Percentiles rank a stretch among this genome's conserved stretches.
Evolutionary conservation across 2,329 filamentous ascomycete genomes (phyloP).

Genomic region (Fusarium sp.): DNA sequence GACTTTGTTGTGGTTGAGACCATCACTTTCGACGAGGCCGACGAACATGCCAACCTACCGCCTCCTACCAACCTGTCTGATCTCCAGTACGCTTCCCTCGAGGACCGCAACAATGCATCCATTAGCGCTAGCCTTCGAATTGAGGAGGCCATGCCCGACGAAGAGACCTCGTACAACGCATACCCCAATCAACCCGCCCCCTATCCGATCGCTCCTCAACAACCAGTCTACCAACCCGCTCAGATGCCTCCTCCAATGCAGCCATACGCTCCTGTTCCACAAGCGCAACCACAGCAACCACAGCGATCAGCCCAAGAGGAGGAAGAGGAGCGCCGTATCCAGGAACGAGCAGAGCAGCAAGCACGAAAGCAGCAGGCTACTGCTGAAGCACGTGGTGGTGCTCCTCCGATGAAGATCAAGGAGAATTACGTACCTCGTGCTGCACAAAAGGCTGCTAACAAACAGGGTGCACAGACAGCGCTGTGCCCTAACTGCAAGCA

Average conservation of each 20-base stretch:
- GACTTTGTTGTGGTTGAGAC: constrained; percentile 97
- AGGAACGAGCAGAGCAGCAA: constrained; percentile 71
- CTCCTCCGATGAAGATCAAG: constrained; percentile 86
- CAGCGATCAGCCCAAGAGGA: constrained; percentile 64
- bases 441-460: constrained; percentile 76
- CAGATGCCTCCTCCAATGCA: constrained; percentile 58
- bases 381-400: constrained; percentile 77
- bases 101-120: constrained; percentile 93
- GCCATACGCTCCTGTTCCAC: constrained; percentile 40
- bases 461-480: constrained; percentile 73
- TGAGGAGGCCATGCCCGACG: constrained; percentile 93
- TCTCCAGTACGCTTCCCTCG: constrained; percentile 91
- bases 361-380: constrained; percentile 80
- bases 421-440: constrained; percentile 92
- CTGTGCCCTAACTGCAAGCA: constrained; percentile 95
- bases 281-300: constrained; percentile 39
- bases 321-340: constrained; percentile 72
- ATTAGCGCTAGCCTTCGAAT: constrained; percentile 85
- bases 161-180: constrained; percentile 70
- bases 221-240: constrained; percentile 50
- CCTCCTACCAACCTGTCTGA: constrained; percentile 91
- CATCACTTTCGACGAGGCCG: constrained; percentile 88
- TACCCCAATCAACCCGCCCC: constrained; percentile 53
- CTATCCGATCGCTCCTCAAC: constrained; percentile 58
- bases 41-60: constrained; percentile 87